phyloP scores from a whole-genome alignment of 2,329 filamentous ascomycete genomes.

The Dissoconium aciculare region DNA sequence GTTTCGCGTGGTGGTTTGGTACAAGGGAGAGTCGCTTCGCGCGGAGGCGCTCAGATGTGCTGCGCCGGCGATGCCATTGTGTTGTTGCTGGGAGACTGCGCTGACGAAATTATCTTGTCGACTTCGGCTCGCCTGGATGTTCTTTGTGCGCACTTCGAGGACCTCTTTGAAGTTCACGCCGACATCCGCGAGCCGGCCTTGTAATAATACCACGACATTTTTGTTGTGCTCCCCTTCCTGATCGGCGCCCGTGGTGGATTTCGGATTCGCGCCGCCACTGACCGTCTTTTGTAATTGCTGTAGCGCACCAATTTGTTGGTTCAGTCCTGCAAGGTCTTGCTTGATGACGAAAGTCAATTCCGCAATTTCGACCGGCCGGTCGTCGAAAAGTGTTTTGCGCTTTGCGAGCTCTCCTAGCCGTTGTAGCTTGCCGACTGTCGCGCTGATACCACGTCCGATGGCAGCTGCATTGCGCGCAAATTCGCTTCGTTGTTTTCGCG shows the following conservation, averaged over 20 bases:
- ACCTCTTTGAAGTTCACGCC: conserved; percentile 95
- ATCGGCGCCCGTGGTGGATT: conserved; percentile 25
- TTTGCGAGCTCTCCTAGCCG: conserved; percentile 88
- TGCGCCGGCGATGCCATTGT: conserved; percentile 3
- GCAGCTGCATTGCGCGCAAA: conserved; percentile 85
- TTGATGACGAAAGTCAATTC: conserved; percentile 97
- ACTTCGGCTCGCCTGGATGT: conserved; percentile 85
- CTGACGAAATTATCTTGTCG: conserved; percentile 95
- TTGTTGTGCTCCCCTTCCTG: conserved; percentile 97
- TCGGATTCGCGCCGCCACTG: conserved; percentile 16
- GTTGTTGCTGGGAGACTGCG: conserved; percentile 61
- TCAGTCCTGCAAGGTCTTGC: conserved; percentile 75
- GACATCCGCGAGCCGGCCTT: conserved; percentile 84
- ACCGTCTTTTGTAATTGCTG: conserved; percentile 48
- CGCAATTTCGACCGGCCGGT: conserved; percentile 90
- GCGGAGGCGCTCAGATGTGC: conserved; percentile 27
- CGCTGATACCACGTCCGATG: conserved; percentile 80
- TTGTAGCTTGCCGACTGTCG: conserved; percentile 88
- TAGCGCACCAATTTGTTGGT: conserved; percentile 75
- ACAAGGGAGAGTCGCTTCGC: conserved; percentile 45
- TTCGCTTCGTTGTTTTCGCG: conserved; percentile 51
- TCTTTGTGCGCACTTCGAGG: conserved; percentile 88
- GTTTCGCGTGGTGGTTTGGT: conserved; percentile 42
- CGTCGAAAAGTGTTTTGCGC: conserved; percentile 91
- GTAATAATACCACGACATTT: conserved; percentile 82